Percentiles rank a stretch among this genome's conserved stretches.
phyloP scores from a whole-genome alignment of 2,329 filamentous ascomycete genomes.

The Penicillium sp. region DNA sequence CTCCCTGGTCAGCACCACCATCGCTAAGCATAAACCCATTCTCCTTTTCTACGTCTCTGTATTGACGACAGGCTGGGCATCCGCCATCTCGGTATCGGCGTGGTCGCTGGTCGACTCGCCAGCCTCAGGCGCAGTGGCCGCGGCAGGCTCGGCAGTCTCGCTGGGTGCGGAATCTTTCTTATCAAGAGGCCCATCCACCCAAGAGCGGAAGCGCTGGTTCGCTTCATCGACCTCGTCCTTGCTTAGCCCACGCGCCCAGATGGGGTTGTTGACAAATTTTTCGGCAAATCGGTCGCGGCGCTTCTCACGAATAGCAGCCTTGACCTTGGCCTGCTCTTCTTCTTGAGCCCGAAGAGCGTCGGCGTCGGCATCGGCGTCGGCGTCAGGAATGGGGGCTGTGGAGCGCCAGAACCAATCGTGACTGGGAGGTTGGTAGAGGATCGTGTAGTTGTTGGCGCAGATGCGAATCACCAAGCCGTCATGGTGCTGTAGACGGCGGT shows the following conservation, averaged over 20 bases:
- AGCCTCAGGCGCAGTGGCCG: conserved; percentile 5
- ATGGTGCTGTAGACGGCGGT: conserved; percentile 51
- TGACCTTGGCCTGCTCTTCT: conserved; percentile 33
- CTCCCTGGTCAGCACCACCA: not conserved
- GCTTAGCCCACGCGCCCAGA: conserved; percentile 46
- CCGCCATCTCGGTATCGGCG: conserved; percentile 31
- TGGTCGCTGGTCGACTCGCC: conserved; percentile 15
- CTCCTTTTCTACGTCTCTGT: conserved; percentile 14
- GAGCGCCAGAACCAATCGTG: conserved; percentile 63
- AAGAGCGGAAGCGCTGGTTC: conserved; percentile 44
- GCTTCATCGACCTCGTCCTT: conserved; percentile 46
- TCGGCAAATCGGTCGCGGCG: conserved; percentile 46
- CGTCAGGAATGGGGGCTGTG: conserved; percentile 16
- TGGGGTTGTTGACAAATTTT: conserved; percentile 49
- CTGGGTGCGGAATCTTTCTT: conserved; percentile 16
- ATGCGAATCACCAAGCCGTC: conserved; percentile 68
- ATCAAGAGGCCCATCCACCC: conserved; percentile 35
- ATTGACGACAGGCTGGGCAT: conserved; percentile 23
- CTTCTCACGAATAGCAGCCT: conserved; percentile 34
- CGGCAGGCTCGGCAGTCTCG: conserved; percentile 5
- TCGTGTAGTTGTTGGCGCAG: conserved; percentile 71
- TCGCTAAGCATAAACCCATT: not conserved
- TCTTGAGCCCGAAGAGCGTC: conserved; percentile 22
- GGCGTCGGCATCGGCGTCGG: conserved; percentile 14
- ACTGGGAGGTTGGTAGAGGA: conserved; percentile 67